Base-by-base conservation (phyloP, 805 yeast genomes). In the Suhomyces canberraensis region DNA sequence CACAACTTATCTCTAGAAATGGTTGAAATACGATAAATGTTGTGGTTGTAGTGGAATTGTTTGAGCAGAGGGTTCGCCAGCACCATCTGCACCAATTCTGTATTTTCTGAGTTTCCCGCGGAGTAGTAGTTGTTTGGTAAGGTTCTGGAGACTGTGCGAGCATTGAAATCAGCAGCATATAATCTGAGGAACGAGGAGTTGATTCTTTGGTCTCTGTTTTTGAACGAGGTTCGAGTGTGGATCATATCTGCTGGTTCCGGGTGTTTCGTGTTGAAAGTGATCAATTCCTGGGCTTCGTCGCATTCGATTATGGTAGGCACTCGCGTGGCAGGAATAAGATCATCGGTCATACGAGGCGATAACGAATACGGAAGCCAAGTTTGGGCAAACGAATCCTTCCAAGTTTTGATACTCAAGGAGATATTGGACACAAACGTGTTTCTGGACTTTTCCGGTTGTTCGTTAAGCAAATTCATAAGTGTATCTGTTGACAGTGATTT, bases 1-100 rank as follows among this genome's bases (percentile, higher is more conserved):
- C 81, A 77, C 31, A 78, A 53, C 48, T 75, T 71, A 30, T 75
- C 76, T 36, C 76, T 58, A 3, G 76, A 64, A 13, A 64, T 38
- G 7, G 63, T 50, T 1, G 75, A 73, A 16, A 76, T 46, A 32
- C 60, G 65, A 31, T 47, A 47, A 11, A 59, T 37, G 37, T 61
- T 51, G 36, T 55, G 40, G 18, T 40, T 33, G 18, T 42, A 29
- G 55, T 52, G 60, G 50, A 66, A 64, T 22, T 58, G 54, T 16
- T 43, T 44, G 39, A 53, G 46, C 11, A 28, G 37, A 9, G 50
- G 52, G 16, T 35, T 41, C 6, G 39, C 24, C 14, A 40, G 36
- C 9, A 48, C 26, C 32, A 46, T 30, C 6, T 40, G 40, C 15
- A 41, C 38, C 21, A 45, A 25, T 20, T 52, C 54, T 3, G 39